phyloP scores from a whole-genome alignment of 2,329 filamentous ascomycete genomes.

The Neurospora crassa region DNA sequence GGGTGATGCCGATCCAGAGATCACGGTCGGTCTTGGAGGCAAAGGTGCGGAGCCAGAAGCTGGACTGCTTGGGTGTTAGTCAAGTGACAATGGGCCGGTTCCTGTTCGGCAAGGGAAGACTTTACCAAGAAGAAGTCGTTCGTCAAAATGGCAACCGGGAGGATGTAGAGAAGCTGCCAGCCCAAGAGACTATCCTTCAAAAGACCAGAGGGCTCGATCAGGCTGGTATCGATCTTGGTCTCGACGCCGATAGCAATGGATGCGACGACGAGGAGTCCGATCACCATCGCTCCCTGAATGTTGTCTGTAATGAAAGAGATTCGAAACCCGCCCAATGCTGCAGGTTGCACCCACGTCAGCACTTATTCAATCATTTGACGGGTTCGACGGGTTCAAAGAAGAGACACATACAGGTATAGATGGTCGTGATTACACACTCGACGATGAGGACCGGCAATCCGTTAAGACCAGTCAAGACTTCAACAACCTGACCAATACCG shows the following conservation, averaged over 20 bases:
- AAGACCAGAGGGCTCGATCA: slow-evolving; percentile 60
- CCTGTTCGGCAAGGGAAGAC: not conserved
- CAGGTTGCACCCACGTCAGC: slow-evolving; percentile 1
- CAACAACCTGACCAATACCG: slow-evolving; percentile 70
- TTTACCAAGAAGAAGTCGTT: slow-evolving; percentile 70
- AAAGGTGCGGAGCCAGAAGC: slow-evolving; percentile 78
- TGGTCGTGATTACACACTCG: slow-evolving; percentile 66
- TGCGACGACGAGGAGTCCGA: slow-evolving; percentile 64
- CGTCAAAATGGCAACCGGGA: slow-evolving; percentile 70
- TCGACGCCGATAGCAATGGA: slow-evolving; percentile 69
- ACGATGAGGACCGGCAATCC: slow-evolving; percentile 69
- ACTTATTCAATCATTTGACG: not conserved
- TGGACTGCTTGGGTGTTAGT: slow-evolving; percentile 34
- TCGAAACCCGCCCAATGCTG: slow-evolving; percentile 70
- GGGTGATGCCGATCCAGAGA: slow-evolving; percentile 62
- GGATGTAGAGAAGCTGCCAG: slow-evolving; percentile 79
- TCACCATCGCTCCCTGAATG: slow-evolving; percentile 69
- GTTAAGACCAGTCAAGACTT: slow-evolving; percentile 62
- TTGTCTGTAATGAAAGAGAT: slow-evolving; percentile 81
- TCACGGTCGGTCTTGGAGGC: slow-evolving; percentile 71
- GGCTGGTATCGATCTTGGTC: slow-evolving; percentile 58
- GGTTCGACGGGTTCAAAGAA: slow-evolving; percentile 5
- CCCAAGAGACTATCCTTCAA: slow-evolving; percentile 62
- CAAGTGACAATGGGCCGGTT: not conserved
- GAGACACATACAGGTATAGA: slow-evolving; percentile 61